phyloP scores from a whole-genome alignment of 169 alveolate species.

The Plasmodium billcollinsi region DNA sequence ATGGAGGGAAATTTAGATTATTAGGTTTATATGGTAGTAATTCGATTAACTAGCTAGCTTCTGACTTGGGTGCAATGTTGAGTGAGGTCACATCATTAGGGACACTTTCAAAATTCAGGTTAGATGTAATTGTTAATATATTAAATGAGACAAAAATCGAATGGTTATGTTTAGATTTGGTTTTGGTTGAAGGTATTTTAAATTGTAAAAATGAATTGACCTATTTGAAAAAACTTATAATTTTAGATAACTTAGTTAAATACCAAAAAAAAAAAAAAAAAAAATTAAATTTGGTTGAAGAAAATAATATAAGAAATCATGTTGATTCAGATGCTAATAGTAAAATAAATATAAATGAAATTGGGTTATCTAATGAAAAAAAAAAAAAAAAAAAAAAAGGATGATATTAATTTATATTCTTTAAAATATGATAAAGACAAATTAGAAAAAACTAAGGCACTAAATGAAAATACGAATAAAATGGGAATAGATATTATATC shows the following conservation, averaged over 20 bases:
- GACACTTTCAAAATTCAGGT: conserved; percentile 60
- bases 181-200: conserved; percentile 3
- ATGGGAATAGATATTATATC: neutral
- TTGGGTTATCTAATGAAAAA: neutral
- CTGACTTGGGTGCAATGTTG: conserved; percentile 24
- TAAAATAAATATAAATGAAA: neutral
- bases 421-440: neutral
- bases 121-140: conserved; percentile 32
- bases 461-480: neutral
- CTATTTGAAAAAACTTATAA: conserved; percentile 27
- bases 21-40: conserved; percentile 69
- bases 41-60: conserved; percentile 31
- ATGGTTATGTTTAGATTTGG: conserved; percentile 57
- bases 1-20: conserved; percentile 18
- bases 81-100: conserved; percentile 31
- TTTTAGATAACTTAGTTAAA: conserved; percentile 12
- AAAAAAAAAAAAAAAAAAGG: no score
- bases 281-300: no score
- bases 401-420: no score
- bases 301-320: neutral
- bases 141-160: conserved; percentile 32
- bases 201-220: conserved; percentile 13
- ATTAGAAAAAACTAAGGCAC: neutral
- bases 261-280: neutral
- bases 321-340: neutral